Evolutionary conservation across 352 stramenopile genomes (phyloP), one percentile per base, ranked within the genome.

Genomic region (Phytophthora uliginosa): DNA sequence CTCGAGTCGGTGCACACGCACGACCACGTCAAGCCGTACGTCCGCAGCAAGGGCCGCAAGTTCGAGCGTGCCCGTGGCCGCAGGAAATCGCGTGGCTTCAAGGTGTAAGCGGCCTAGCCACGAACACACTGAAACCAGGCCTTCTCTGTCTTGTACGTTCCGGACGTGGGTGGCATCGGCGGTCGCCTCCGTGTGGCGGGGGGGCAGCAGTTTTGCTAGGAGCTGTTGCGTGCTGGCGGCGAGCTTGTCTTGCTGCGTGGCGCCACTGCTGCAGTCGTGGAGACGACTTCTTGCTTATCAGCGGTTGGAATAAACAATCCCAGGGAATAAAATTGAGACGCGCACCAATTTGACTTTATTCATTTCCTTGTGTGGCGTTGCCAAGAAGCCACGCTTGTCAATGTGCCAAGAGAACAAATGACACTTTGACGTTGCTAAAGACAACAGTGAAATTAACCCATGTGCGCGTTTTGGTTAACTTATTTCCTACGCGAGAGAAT

Each of bases 51-150:
- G 82, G 98, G 98, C 81, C 94, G 98, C 89, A 99, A 99, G 90
- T 99, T 99, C 90, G 98, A 99, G 89, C 97, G 91, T 70, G 98
- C 98, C 74, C 98, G 98, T 99, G 98, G 98, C 95, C 97, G 98
- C 86, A 97, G 98, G 97, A 96, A 96, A 81, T 99, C 93, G 81
- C 93, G 95, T 94, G 98, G 98, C 81, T 99, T 99, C 97, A 99
- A 99, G 97, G 96, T 99, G 73, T 99, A 99, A 99, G 82, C 76
- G 59, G 69, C 52, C 26, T 78, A 72, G 72, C 63, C 50, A 54
- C 59, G 20, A 57, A 62, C 63, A 78, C 64, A 59, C 66, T 78
- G 76, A 79, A 59, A 77, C 72, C 72, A 78, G 67, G 68, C 60
- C 59, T 82, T 82, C 71, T 77, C 69, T 59, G 61, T 69, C 57